Evolutionary conservation across 768 basidiomycete genomes (phyloP).

Genomic region (Mycena galericulata): DNA sequence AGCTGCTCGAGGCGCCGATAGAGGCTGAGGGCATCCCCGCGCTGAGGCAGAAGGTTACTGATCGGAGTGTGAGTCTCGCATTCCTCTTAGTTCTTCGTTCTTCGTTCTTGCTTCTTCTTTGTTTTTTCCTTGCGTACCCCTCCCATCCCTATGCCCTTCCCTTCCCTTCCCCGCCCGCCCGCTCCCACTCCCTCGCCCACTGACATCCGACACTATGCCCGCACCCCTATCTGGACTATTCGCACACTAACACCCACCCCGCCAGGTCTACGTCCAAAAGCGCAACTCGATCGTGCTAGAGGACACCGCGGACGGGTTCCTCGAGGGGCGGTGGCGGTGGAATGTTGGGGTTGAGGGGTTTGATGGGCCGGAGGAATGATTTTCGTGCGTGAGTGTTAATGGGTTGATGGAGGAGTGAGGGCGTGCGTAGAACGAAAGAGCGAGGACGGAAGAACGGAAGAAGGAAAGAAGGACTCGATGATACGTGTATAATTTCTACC

Average conservation of each 20-base stretch:
- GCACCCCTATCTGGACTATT: no score
- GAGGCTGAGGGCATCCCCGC: constrained; percentile 85
- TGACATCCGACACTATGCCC: no score
- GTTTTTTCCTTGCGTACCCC: neutral
- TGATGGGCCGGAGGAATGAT: constrained; percentile 59
- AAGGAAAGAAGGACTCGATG: no score
- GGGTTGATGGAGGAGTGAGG: no score
- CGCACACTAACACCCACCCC: neutral
- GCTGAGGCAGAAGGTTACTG: constrained; percentile 92
- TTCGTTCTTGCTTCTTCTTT: neutral
- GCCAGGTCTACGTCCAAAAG: constrained; percentile 91
- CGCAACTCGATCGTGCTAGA: constrained; percentile 95
- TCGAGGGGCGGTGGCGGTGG: constrained; percentile 90
- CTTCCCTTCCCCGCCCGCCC: no score
- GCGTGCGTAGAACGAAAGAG: no score
- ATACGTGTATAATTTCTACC: constrained; percentile 1
- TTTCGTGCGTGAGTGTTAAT: no score
- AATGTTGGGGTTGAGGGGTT: constrained; percentile 79
- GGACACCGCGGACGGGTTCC: constrained; percentile 92
- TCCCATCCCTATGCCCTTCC: no score
- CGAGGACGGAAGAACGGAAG: no score
- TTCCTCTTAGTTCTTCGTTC: constrained; percentile 34
- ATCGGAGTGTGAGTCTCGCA: constrained; percentile 96
- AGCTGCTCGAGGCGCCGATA: constrained; percentile 91
- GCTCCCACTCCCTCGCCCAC: no score